These are phyloP conservation scores for Lentinula detonsa DNA, from an alignment of 768 basidiomycete species.

Conservation along the genomic window DNA sequence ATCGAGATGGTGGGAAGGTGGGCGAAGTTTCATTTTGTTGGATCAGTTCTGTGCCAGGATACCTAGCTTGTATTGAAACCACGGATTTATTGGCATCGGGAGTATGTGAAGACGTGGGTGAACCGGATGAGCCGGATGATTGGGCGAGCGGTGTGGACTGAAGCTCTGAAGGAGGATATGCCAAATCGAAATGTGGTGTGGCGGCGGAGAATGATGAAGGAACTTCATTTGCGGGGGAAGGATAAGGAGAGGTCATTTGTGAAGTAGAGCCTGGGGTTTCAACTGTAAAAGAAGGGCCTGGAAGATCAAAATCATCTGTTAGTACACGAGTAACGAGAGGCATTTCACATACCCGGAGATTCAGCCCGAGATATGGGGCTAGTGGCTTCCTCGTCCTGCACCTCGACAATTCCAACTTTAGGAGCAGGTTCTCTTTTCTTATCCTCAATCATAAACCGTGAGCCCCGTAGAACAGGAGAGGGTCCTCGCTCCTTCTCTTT, in stretches of 20 bases:
- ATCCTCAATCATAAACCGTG: conserved; percentile 67
- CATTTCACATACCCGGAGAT: conserved; percentile 2
- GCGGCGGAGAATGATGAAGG: conserved; percentile 11
- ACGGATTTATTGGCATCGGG: conserved; percentile 9
- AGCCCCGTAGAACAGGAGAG: conserved; percentile 40
- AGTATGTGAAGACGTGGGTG: not conserved
- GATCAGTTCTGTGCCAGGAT: conserved; percentile 9
- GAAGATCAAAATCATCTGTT: not conserved
- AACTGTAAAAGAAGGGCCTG: conserved; percentile 37
- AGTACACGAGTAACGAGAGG: conserved; percentile 8
- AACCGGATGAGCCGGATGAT: not conserved
- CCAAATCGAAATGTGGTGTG: conserved; percentile 1
- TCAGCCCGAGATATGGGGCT: conserved; percentile 7
- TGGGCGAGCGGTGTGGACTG: not conserved
- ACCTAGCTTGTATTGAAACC: conserved; percentile 6
- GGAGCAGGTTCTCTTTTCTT: conserved; percentile 27
- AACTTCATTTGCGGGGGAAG: conserved; percentile 27
- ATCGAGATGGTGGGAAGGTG: conserved; percentile 15
- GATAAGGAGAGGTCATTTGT: conserved; percentile 23
- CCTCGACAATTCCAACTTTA: conserved; percentile 30
- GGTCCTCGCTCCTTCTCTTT: conserved; percentile 23
- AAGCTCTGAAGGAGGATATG: not conserved
- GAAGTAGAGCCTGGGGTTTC: conserved; percentile 37
- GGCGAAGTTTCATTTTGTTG: conserved; percentile 18
- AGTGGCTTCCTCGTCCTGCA: conserved; percentile 33